A percentile compares a stretch with the other conserved stretches of the same genome.
Evolutionary conservation across 148 eudicot genomes (phyloP).

Genomic region (Hydrangea macrophylla): DNA sequence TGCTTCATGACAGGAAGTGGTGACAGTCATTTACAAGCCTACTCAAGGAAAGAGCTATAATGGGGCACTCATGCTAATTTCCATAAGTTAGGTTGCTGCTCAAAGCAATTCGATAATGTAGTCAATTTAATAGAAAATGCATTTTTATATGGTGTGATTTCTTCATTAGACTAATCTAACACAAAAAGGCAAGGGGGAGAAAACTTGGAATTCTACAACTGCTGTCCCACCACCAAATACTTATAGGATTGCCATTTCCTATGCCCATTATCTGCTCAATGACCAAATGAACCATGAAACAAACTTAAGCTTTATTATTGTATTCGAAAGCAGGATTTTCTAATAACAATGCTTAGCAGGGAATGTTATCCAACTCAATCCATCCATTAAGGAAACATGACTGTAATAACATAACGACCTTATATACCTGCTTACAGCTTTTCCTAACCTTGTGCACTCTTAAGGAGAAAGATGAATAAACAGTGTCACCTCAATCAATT

Average conservation of each 20-base stretch:
- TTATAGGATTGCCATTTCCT: neutral
- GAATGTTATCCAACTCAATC: neutral
- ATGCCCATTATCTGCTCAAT: neutral
- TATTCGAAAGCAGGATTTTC: no score
- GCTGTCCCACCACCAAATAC: neutral
- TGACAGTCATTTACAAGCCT: no score
- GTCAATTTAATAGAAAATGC: no score
- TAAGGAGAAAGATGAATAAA: neutral
- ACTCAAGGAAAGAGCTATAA: no score
- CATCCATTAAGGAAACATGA: neutral
- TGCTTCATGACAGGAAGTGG: no score
- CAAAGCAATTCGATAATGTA: no score
- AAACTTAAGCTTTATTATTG: no score
- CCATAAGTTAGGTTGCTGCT: no score
- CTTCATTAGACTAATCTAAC: neutral
- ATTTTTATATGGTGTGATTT: no score
- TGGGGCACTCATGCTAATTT: no score
- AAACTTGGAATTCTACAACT: neutral
- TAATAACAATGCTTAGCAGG: no score
- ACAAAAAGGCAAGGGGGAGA: neutral
- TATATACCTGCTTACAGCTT: neutral
- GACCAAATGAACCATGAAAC: neutral
- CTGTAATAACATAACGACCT: neutral
- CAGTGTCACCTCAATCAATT: neutral
- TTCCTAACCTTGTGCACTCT: neutral